Base-by-base conservation (phyloP, 2,329 filamentous ascomycete species). In the Aspergillus ustus region DNA sequence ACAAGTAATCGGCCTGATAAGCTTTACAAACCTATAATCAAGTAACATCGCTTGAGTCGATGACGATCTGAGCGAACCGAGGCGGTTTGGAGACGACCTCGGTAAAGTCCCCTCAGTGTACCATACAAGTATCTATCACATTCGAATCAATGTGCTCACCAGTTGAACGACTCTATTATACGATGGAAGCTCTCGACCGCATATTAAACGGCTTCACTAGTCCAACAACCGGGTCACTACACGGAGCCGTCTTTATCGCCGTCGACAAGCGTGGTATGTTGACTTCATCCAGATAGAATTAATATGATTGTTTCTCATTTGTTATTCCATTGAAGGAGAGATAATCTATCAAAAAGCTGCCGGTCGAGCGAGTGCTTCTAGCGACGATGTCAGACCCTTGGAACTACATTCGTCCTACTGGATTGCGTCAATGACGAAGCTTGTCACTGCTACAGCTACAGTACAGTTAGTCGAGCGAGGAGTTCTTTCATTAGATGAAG, bases 371-470 rank as follows among this genome's bases (percentile, higher is more conserved):
- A 28, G 13, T 25, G 20, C 7, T 34, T 7, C 37, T 7, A 17
- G 5, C 19, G 8, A 34, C 7, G 22, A 11, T 15, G 5, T 37
- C 3, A 45, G 29, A n/a, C 20, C 37, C 2, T 22, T 44, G 13
- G 9, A 53, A 11, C 20, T 53, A 3, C 11, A 44, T 17, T 53
- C 37, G 22, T 20, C 44, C 13, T 53, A 44, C 34, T 40, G 52
- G 34, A 29, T 53, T 19, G 52, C 52, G 4, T 53, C 52, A 8
- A 53, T 53, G 37, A 53, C 34, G 34, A 53, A 43, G n/a, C 34
- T 44, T 17, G 37, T 29, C 19, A 53, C 37, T 6, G 52, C 52
- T 13, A 22, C 44, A 9, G 52, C 37, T 6, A 22, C n/a, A 11
- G 37, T 29, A 13, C 52, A 45, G 20, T 25, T 44, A 11, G 22